Base-by-base conservation (phyloP, 169 alveolate genomes). In the Cryptosporidium bovis region DNA sequence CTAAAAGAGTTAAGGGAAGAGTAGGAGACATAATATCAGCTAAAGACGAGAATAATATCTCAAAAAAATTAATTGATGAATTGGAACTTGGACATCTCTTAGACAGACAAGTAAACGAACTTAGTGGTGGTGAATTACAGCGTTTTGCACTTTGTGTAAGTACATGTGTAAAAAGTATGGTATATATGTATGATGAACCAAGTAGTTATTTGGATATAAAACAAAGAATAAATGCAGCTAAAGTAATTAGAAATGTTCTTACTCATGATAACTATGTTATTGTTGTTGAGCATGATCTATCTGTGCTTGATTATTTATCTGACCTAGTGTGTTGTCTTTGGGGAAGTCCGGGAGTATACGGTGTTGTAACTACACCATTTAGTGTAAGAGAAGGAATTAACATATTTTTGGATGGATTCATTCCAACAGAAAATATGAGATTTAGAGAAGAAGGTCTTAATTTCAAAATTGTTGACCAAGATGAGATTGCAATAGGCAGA, bases 311-410 rank as follows among this genome's bases (percentile, higher is more conserved):
- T 93, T 99, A 99, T 91, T 90, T 99, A 69, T 96, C 99, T 33
- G 99, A 99, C 92, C 97, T 94, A 92, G 96, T 99, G 20, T 99
- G 99, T 90, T 97, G 99, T 66, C 95, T 99, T 64, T 99, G 99
- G 97, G 99, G 99, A 24, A 92, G 93, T 71, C 99, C 99, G 27
- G 98, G 99, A 31, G 99, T 98, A 40, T 99, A 99, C 92, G 99
- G 99, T n/a, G 99, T 99, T 2, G 99, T 99, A 13, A 98, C 99
- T n/a, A 94, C 97, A 93, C 99, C 99, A 31, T 97, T 96, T 90
- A 93, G 98, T 65, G 99, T 99, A 0, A 91, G 99, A 51, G 99
- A 99, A 93, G 98, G 97, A 34, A 98, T 99, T 92, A 99, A 99
- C 91, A 95, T 98, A 5, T 99, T 98, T 94, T 92, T 99, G 40